Evolutionary conservation across 176 grass and related monocot species (phyloP), one percentile per base, ranked within the genome.

Genomic region (Eragrostis curvula): DNA sequence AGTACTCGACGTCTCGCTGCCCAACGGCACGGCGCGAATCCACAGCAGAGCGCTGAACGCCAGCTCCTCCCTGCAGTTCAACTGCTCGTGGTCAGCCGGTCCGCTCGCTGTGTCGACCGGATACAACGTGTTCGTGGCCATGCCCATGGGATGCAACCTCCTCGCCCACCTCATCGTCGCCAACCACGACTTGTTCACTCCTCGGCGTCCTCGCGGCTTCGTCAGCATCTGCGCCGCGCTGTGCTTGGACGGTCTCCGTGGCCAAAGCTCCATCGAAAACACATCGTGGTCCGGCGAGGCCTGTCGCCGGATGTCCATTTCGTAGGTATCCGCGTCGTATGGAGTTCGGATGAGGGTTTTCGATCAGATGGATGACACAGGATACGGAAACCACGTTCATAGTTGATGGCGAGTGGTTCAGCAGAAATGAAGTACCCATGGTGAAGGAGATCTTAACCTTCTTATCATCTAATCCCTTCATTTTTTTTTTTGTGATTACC

Each of bases 111-210:
- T 83, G 36, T 83, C 81, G 10, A 64, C n/a, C 11, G 27, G 16
- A 15, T 53, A n/a, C 42, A 85, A 85, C 83, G 17, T 55, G 24
- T 78, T 85, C 67, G 75, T 51, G 67, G 67, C 44, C 66, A 72
- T n/a, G n/a, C n/a, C 62, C 42, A n/a, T n/a, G n/a, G 79, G 79
- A 0, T 82, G 79, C 29, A 13, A 70, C 74, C 10, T 85, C 65
- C 12, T 56, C 21, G 61, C 71, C 53, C 9, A 9, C 74, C 56
- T 77, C 40, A 24, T 46, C 56, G 23, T 1, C n/a, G n/a, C n/a
- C 8, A 16, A 5, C 30, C 11, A 44, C 2, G 11, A 8, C 5
- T 12, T 0, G 28, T 11, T 13, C 12, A 21, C 1, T 3, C 1
- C 3, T 30, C 5, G 8, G 7, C n/a, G n/a, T n/a, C n/a, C n/a